phyloP scores from a whole-genome alignment of 2,329 filamentous ascomycete genomes.

The Exophiala viscosa region DNA sequence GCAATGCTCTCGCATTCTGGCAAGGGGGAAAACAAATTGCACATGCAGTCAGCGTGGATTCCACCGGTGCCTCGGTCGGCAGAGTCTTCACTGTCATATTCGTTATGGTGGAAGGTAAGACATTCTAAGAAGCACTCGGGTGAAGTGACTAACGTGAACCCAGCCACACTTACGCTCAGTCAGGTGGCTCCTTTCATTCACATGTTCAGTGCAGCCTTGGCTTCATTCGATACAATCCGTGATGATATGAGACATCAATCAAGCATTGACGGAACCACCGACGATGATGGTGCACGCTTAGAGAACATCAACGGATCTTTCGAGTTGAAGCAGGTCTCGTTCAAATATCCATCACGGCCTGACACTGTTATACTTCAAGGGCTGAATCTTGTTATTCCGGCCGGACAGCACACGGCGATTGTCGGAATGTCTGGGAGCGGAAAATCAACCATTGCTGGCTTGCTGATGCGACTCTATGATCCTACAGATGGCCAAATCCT shows the following conservation, averaged over 20 bases:
- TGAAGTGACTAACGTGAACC: not conserved
- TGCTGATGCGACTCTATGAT: conserved; percentile 91
- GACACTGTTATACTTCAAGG: conserved; percentile 85
- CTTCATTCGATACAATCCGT: not conserved
- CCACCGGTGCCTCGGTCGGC: conserved; percentile 41
- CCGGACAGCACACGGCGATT: conserved; percentile 88
- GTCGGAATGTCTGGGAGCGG: conserved; percentile 93
- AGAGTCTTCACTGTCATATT: conserved; percentile 56
- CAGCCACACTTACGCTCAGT: not conserved
- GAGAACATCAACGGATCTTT: conserved; percentile 71
- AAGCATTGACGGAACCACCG: not conserved
- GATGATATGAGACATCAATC: not conserved
- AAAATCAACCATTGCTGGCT: conserved; percentile 88
- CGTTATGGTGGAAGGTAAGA: conserved; percentile 47
- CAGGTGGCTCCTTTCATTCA: conserved; percentile 41
- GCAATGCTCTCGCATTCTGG: conserved; percentile 36
- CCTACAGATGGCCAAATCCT: conserved; percentile 74
- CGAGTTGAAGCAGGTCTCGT: conserved; percentile 75
- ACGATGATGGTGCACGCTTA: conserved; percentile 64
- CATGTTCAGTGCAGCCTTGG: conserved; percentile 44
- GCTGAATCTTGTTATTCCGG: conserved; percentile 73
- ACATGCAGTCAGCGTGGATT: conserved; percentile 24
- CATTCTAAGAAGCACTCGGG: conserved; percentile 23
- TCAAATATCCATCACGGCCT: conserved; percentile 90
- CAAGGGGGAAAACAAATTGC: conserved; percentile 50